Base-by-base conservation (phyloP, 805 yeast species). In the Saccharomycopsis lassenensis region DNA sequence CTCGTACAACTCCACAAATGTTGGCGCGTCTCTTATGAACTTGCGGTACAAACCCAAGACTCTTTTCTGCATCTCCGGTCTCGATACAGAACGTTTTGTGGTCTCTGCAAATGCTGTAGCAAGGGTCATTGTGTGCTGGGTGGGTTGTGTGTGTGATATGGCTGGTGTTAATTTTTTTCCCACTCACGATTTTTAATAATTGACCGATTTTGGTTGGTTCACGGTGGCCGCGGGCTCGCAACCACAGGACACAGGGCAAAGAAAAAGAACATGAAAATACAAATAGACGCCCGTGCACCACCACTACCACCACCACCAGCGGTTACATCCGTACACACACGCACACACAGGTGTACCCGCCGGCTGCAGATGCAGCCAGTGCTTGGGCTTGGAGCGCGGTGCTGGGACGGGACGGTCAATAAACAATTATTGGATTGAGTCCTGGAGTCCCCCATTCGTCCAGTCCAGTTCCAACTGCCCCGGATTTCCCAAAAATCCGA, bases 21-120 rank as follows among this genome's bases (percentile, higher is more conserved):
- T 69, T 39, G 66, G 76, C 42, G 71, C 70, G 63, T 68, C 70
- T 63, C 77, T 72, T 52, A 71, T 69, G 53, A 68, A 84, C 54
- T 72, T 69, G 46, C 94, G 72, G 68, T 84, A 84, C 42, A 83
- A 67, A 42, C 70, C 69, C 41, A 84, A 63, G 21, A 80, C 79
- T 30, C 86, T 67, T 45, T 54, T 52, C 47, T 76, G 63, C 63
- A 83, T 66, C 39, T 80, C 87, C 1, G 69, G 63, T 32, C 67
- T 63, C 31, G 74, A 62, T 43, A 69, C 67, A 39, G 83, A 69
- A 50, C 76, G 71, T 53, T 73, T 75, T 19, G 91, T 77, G 27
- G 89, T 71, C 58, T 78, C 83, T 11, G 94, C 93, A 59, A 80
- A 80, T 43, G 83, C 85, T 7, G 94, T 83, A 19, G 94, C 77